These are phyloP conservation scores for Suhomyces coccinellae DNA, from an alignment of 1,139 yeast genomes.

Conservation along the genomic window DNA sequence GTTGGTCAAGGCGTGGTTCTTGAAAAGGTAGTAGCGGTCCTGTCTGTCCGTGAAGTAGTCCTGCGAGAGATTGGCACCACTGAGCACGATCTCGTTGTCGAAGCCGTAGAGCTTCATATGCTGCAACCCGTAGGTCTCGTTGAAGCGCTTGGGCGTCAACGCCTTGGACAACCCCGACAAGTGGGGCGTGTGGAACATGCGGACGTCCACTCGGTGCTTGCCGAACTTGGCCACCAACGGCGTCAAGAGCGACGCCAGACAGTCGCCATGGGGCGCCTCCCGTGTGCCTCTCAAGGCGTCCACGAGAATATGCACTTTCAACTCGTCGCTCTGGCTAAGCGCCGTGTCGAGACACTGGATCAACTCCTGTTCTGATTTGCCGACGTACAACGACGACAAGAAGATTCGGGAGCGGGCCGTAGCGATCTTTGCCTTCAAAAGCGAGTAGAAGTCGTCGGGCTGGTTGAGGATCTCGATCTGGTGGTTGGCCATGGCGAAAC, in stretches of 20 bases:
- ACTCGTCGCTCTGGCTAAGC: constrained; percentile 53
- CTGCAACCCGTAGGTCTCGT: constrained; percentile 92
- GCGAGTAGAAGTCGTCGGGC: constrained; percentile 70
- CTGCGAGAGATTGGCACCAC: constrained; percentile 88
- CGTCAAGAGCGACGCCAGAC: constrained; percentile 76
- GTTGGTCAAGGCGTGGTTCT: constrained; percentile 56
- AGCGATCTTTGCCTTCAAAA: constrained; percentile 56
- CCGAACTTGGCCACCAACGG: constrained; percentile 68
- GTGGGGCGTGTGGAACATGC: constrained; percentile 91
- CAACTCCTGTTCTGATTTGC: constrained; percentile 77
- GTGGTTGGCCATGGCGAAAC: constrained; percentile 59
- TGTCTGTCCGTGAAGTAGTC: constrained; percentile 97
- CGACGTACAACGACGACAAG: constrained; percentile 83
- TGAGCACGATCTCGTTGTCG: constrained; percentile 82
- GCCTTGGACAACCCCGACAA: constrained; percentile 64
- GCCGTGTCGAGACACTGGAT: constrained; percentile 62
- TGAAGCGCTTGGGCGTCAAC: constrained; percentile 76
- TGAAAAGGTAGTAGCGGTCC: constrained; percentile 83
- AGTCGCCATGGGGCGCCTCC: constrained; percentile 70
- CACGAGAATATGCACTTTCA: constrained; percentile 70
- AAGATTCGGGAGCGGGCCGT: constrained; percentile 64
- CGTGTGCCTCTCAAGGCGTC: constrained; percentile 94
- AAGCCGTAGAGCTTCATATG: constrained; percentile 97
- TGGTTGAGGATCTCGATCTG: constrained; percentile 63
- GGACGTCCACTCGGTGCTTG: constrained; percentile 66